phyloP scores from a whole-genome alignment of 2,329 filamentous ascomycete species.

The Cladosporium sp. region DNA sequence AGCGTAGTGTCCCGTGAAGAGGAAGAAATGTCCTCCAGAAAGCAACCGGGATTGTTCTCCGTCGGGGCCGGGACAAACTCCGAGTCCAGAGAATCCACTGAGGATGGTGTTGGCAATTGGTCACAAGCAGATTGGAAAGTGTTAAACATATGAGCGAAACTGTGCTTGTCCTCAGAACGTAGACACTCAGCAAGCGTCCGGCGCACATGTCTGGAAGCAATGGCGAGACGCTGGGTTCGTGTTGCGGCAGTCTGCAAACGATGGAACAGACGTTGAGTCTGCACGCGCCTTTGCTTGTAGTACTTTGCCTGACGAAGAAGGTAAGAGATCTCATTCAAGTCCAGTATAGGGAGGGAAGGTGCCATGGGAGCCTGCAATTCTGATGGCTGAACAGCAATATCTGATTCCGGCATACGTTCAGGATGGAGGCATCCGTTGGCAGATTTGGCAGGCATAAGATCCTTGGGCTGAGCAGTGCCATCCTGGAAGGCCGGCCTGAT shows the following conservation, averaged over 20 bases:
- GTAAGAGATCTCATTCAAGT: slow-evolving; percentile 69
- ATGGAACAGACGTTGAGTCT: slow-evolving; percentile 69
- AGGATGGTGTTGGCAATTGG: slow-evolving; percentile 14
- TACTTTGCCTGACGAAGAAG: slow-evolving; percentile 73
- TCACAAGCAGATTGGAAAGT: slow-evolving; percentile 70
- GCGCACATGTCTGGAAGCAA: slow-evolving; percentile 47
- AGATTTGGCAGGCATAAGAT: background rate
- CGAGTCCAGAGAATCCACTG: background rate
- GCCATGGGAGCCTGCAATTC: background rate
- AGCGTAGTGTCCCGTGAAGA: slow-evolving; percentile 72
- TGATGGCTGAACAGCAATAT: background rate
- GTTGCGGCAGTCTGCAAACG: slow-evolving; percentile 71
- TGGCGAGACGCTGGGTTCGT: slow-evolving; percentile 58
- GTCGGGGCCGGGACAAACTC: background rate
- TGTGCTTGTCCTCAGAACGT: slow-evolving; percentile 72
- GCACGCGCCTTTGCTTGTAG: slow-evolving; percentile 73
- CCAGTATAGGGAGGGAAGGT: background rate
- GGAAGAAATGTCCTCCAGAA: slow-evolving; percentile 66
- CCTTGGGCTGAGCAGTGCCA: background rate
- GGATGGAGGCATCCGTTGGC: background rate
- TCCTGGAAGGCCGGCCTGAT: slow-evolving; percentile 11
- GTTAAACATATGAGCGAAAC: slow-evolving; percentile 69
- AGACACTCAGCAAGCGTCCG: slow-evolving; percentile 74
- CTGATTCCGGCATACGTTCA: background rate
- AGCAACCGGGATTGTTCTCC: slow-evolving; percentile 18